A percentile compares a stretch with the other conserved stretches of the same genome.
Evolutionary conservation across 129 eudicot genomes (phyloP).

Genomic region (Pulicaria dysenterica): DNA sequence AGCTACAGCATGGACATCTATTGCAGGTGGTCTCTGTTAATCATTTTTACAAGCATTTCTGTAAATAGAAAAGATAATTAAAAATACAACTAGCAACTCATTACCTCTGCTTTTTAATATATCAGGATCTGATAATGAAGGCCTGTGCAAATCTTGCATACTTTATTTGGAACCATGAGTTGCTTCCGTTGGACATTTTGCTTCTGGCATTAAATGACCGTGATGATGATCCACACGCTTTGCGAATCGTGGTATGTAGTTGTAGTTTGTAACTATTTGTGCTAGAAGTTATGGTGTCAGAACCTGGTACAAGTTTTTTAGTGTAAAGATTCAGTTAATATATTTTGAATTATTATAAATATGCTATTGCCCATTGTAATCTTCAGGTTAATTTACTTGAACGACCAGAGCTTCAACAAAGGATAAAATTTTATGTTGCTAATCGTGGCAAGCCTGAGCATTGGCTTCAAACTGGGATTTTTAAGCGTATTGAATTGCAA

Average conservation of each 20-base stretch:
- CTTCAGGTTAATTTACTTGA: constrained; percentile 83
- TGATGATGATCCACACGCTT: constrained; percentile 96
- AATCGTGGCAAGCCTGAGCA: constrained; percentile 91
- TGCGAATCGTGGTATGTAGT: constrained; percentile 76
- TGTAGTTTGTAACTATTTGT: not conserved
- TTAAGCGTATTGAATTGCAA: constrained; percentile 84
- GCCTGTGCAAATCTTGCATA: constrained; percentile 80
- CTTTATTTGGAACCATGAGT: constrained; percentile 94
- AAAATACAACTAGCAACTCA: not conserved
- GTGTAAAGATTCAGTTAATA: too few species aligned
- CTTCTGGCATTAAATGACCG: constrained; percentile 88
- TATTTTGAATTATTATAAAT: constrained; percentile 9
- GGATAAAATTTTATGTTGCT: constrained; percentile 65
- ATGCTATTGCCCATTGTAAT: not conserved
- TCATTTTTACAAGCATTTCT: constrained; percentile 4
- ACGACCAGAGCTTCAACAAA: constrained; percentile 91
- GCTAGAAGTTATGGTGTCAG: not conserved
- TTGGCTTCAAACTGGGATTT: constrained; percentile 77
- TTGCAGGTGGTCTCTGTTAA: constrained; percentile 59
- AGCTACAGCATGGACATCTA: constrained; percentile 80
- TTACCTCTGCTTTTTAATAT: constrained; percentile 15
- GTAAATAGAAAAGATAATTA: constrained; percentile 4
- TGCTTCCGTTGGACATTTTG: constrained; percentile 90
- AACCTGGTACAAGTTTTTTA: too few species aligned
- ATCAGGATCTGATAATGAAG: constrained; percentile 80